Conservation (phyloP, 2,329 filamentous ascomycete species). For the Aspergillus alliaceus region DNA sequence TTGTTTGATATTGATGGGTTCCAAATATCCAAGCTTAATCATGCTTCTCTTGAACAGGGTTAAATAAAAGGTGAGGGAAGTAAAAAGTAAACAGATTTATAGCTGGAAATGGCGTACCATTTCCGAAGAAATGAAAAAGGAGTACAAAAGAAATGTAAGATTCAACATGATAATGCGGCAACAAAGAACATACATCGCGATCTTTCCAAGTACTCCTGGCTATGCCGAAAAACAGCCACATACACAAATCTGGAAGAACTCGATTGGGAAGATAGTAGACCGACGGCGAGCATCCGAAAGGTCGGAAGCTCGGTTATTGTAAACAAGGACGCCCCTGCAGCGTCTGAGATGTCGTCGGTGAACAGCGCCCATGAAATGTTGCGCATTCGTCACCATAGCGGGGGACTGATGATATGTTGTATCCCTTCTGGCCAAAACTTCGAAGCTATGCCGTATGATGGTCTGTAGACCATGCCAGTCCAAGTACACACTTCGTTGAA, state of each 20-base stretch:
- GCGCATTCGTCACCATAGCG: constrained; percentile 3
- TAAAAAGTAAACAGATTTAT: constrained; percentile 6
- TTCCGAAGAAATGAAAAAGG: constrained; percentile 14
- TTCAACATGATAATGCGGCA: constrained; percentile 6
- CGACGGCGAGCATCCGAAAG: constrained; percentile 5
- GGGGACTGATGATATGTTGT: not conserved
- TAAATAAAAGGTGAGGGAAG: constrained; percentile 6
- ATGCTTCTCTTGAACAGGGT: constrained; percentile 13
- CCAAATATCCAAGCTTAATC: constrained; percentile 23
- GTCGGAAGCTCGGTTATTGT: constrained; percentile 6
- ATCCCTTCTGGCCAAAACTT: not conserved
- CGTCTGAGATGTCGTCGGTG: not conserved
- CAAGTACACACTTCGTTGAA: not conserved
- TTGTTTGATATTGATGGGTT: not conserved
- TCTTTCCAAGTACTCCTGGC: constrained; percentile 34
- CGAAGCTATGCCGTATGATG: not conserved
- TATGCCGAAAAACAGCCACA: constrained; percentile 29
- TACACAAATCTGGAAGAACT: constrained; percentile 12
- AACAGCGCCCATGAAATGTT: not conserved
- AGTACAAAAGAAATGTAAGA: constrained; percentile 14
- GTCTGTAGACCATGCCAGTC: not conserved
- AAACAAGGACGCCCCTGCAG: not conserved
- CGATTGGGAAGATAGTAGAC: constrained; percentile 10
- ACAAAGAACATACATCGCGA: constrained; percentile 22
- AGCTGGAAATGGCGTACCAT: constrained; percentile 11